phyloP scores from a whole-genome alignment of 2,329 filamentous ascomycete species.

The Ambrosiella beaveri region DNA sequence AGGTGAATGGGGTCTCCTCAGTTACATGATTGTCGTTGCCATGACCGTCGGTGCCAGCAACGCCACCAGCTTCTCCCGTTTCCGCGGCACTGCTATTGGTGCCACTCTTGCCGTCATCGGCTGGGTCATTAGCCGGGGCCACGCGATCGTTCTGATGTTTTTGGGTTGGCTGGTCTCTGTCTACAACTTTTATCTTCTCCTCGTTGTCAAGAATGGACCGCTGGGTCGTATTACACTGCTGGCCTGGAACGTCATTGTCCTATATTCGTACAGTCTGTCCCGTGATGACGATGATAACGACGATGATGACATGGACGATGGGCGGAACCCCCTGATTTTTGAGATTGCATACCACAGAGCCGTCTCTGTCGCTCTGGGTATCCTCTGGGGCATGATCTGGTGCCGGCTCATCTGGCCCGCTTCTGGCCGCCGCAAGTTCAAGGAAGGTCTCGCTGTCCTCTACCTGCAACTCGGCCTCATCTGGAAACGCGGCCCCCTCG shows the following conservation, averaged over 20 bases:
- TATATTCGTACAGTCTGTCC: slow-evolving; percentile 85
- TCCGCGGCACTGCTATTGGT: slow-evolving; percentile 72
- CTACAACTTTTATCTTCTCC: slow-evolving; percentile 77
- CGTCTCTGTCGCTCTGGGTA: slow-evolving; percentile 68
- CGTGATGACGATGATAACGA: slow-evolving; percentile 64
- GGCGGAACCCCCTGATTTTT: slow-evolving; percentile 63
- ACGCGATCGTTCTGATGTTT: slow-evolving; percentile 57
- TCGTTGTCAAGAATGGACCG: slow-evolving; percentile 68
- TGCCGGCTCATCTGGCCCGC: slow-evolving; percentile 89
- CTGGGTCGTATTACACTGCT: slow-evolving; percentile 87
- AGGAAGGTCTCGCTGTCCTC: slow-evolving; percentile 74
- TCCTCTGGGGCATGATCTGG: slow-evolving; percentile 80
- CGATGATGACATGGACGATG: slow-evolving; percentile 77
- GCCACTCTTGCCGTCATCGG: slow-evolving; percentile 56
- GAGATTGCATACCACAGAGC: slow-evolving; percentile 81
- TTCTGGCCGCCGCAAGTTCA: slow-evolving; percentile 71
- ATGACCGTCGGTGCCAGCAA: slow-evolving; percentile 97
- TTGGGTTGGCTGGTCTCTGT: slow-evolving; percentile 69
- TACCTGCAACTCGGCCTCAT: slow-evolving; percentile 91
- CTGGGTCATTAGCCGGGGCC: slow-evolving; percentile 62
- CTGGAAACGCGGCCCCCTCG: slow-evolving; percentile 85
- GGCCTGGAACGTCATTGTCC: slow-evolving; percentile 85
- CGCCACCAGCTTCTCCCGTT: slow-evolving; percentile 73
- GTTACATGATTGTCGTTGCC: slow-evolving; percentile 94
- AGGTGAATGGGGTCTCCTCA: slow-evolving; percentile 90